Percentiles rank a stretch among this genome's conserved stretches.
These are phyloP conservation scores for Speleostelium caveatum DNA, from an alignment of 78 protist genomes.

Conservation along the genomic window DNA sequence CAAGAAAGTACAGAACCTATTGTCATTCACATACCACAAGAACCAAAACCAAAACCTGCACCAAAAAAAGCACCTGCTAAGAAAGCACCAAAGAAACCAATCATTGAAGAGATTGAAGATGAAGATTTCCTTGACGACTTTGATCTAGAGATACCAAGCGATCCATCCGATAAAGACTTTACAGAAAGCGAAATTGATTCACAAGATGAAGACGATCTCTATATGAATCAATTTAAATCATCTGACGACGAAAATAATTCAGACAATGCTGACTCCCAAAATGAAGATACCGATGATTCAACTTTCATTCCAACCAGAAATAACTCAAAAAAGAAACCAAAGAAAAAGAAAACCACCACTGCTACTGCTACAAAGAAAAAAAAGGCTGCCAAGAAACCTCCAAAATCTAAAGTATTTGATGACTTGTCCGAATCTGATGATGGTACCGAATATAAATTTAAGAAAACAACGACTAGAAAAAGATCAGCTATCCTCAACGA, in stretches of 20 bases:
- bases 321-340: too few species aligned
- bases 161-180: constrained; percentile 50
- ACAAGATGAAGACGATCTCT: not conserved
- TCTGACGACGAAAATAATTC: not conserved
- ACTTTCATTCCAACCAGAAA: constrained; percentile 13
- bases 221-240: not conserved
- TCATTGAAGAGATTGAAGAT: not conserved
- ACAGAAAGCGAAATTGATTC: not conserved
- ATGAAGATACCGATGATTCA: not conserved
- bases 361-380: too few species aligned
- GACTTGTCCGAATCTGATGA: not conserved
- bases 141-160: constrained; percentile 32
- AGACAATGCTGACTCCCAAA: not conserved
- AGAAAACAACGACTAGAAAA: too few species aligned
- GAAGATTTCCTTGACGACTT: constrained; percentile 22
- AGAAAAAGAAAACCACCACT: not conserved
- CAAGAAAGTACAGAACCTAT: constrained; percentile 10
- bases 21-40: constrained; percentile 1
- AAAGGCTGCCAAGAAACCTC: too few species aligned
- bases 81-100: not conserved
- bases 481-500: too few species aligned
- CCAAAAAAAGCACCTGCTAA: not conserved
- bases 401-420: not conserved
- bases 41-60: constrained; percentile 42
- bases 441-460: not conserved